Evolutionary conservation across 106 monocot genomes (phyloP), one percentile per base, ranked within the genome.

Genomic region (Dendrobium chrysotoxum): DNA sequence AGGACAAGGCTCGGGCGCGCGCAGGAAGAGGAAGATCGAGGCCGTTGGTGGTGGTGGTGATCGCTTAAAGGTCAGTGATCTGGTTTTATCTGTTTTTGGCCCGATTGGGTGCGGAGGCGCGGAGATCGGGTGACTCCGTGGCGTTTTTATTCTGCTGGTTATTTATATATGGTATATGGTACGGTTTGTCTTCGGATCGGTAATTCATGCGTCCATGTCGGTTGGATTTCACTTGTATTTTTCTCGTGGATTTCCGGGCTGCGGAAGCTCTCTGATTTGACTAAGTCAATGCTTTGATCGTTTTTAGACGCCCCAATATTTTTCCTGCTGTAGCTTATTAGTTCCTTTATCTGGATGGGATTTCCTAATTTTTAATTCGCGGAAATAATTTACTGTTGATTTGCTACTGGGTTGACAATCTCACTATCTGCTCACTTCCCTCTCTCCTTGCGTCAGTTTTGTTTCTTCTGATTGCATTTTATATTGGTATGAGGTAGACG

Each of bases 1-100:
- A 12, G 81, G 35, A 2, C 71, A 74, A 17, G 40, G 40, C 17
- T 74, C 74, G 11, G 41, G 7, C 20, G 28, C 9, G 72, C 46
- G 3, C 0, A 82, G 77, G 86, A 80, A 84, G 91, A 53, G 86
- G 64, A 84, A 77, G 91, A 89, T 89, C 84, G 86, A 81, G 20
- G 66, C 80, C 17, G 80, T 80, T 30, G 84, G 18, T 40, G 41
- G 40, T 28, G 74, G n/a, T 74, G 40, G 41, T 20, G 40, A 74
- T 23, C 74, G 74, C 1, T 74, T 20, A 7, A 76, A 47, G 71
- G 86, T 71, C 53, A 40, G 53, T 73, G n/a, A 10, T 74, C 41
- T 79, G 18, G 55, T 30, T 81, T 45, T 47, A 18, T 74, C 18
- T 74, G 18, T 18, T 70, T 13, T 70, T 35, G 70, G 28, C 15